Evolutionary conservation across 148 eudicot genomes (phyloP).

Genomic region (Camellia japonica): DNA sequence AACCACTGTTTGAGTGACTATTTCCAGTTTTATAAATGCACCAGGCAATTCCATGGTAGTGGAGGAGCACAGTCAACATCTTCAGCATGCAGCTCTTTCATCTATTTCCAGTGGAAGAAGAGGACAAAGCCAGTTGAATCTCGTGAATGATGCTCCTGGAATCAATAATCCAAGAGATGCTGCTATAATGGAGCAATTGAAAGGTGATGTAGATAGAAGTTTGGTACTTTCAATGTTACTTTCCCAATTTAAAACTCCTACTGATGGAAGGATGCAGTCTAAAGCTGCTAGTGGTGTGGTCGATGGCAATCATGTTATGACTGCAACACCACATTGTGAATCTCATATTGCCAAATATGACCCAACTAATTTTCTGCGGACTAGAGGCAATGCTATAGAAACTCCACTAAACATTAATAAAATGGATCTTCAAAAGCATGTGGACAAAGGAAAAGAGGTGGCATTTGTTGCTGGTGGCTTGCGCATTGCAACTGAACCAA

Average conservation of each 20-base stretch:
- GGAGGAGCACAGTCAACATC: slow-evolving; percentile 21
- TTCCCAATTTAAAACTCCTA: slow-evolving; percentile 24
- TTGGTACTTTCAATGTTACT: slow-evolving; percentile 20
- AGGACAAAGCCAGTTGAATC: slow-evolving; percentile 24
- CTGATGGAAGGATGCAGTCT: slow-evolving; percentile 17
- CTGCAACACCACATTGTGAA: slow-evolving; percentile 27
- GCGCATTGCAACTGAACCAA: slow-evolving; percentile 29
- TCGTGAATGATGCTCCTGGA: slow-evolving; percentile 18
- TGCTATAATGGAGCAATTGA: slow-evolving; percentile 19
- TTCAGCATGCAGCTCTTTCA: slow-evolving; percentile 23
- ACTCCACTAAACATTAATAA: slow-evolving; percentile 17
- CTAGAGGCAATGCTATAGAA: slow-evolving; percentile 20
- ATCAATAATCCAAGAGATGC: slow-evolving; percentile 23
- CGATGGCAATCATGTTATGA: slow-evolving; percentile 22
- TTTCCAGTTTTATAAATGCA: slow-evolving; percentile 25
- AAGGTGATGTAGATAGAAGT: slow-evolving; percentile 24
- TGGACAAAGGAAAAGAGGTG: slow-evolving; percentile 23
- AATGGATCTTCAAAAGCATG: slow-evolving; percentile 21
- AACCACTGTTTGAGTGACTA: slow-evolving; percentile 10
- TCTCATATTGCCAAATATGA: slow-evolving; percentile 26
- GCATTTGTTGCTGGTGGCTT: slow-evolving; percentile 20
- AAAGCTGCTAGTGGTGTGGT: slow-evolving; percentile 19
- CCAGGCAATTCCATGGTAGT: slow-evolving; percentile 26
- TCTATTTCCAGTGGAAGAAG: slow-evolving; percentile 26
- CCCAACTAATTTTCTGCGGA: slow-evolving; percentile 19